A percentile compares a stretch with the other conserved stretches of the same genome.
phyloP scores from a whole-genome alignment of 805 yeast genomes.

The Metschnikowia proteae region DNA sequence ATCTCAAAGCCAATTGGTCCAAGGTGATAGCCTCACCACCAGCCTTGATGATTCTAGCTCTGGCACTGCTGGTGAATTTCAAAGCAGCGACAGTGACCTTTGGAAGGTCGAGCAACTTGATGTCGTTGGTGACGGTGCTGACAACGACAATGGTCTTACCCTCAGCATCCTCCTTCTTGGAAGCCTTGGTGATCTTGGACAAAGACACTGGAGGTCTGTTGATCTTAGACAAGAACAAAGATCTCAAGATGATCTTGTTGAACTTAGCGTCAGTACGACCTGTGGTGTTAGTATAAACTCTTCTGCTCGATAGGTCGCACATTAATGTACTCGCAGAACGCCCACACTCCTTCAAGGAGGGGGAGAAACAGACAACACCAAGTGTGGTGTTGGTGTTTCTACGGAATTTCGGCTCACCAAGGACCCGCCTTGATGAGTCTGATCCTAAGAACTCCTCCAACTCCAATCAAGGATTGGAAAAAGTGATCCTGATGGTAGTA shows the following conservation, averaged over 20 bases:
- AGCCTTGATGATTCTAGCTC: constrained; percentile 93
- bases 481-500: constrained; percentile 3
- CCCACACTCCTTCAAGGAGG: constrained; percentile 1
- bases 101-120: constrained; percentile 91
- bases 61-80: constrained; percentile 99
- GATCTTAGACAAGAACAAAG: constrained; percentile 94
- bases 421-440: not conserved
- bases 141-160: constrained; percentile 92
- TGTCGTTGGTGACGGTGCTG: constrained; percentile 98
- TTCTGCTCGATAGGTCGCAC: constrained; percentile 47
- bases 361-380: not conserved
- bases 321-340: constrained; percentile 29
- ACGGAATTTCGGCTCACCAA: not conserved
- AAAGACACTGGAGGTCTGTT: constrained; percentile 99
- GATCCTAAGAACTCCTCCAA: not conserved
- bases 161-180: constrained; percentile 76
- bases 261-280: constrained; percentile 99
- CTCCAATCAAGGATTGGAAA: not conserved
- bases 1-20: constrained; percentile 98
- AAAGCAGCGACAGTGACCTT: constrained; percentile 98
- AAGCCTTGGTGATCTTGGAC: constrained; percentile 83
- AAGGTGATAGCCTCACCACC: constrained; percentile 99
- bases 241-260: constrained; percentile 94
- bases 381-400: not conserved
- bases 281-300: constrained; percentile 37